Base-by-base conservation (phyloP, 495 filamentous ascomycete genomes). In the Recurvomyces mirabilis region DNA sequence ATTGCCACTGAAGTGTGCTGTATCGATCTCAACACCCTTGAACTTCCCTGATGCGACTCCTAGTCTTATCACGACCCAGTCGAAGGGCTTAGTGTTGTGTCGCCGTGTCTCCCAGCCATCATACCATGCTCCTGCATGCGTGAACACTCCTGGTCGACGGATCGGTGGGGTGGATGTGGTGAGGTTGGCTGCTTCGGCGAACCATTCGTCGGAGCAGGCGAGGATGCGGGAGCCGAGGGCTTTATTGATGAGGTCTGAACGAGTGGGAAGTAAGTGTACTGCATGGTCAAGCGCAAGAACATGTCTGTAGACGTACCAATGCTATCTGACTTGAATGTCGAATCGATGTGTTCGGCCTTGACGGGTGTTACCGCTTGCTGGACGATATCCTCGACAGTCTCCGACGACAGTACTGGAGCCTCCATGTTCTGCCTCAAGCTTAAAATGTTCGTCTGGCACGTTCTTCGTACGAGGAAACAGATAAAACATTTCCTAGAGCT, bases 41-140 rank as follows among this genome's bases (percentile, higher is more conserved):
- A 93, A 76, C 1, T 65, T 71, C 7, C 83, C 87, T 5, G 77
- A 82, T 9, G 82, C 74, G 9, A 88, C 83, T 25, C 88, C 88
- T 4, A 93, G 76, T 38, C 73, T 69, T 38, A 93, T 77, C 26
- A 88, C 74, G 1, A 87, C 85, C 79, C 82, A 94, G 64, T 95
- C 88, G 51, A 80, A 85, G 3, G 76, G 72, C 20, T 75, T 69
- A 0, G 71, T 63, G 60, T 95, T 95, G 67, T 94, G 88, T 36
- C 88, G 70, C 13, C 87, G 73, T 1, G 87, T 93, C 62, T 95
- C 88, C 88, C 87, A 94, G 19, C 87, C 87, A 58, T 95, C 87
- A 61, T 87, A 94, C 88, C 88, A 95, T 18, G 85, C 84, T 47
- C 87, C 87, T 9, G 84, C 74, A 56, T 81, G 77, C 37, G 87